phyloP scores from a whole-genome alignment of 2,329 filamentous ascomycete genomes.

The Penicillium nordicum region DNA sequence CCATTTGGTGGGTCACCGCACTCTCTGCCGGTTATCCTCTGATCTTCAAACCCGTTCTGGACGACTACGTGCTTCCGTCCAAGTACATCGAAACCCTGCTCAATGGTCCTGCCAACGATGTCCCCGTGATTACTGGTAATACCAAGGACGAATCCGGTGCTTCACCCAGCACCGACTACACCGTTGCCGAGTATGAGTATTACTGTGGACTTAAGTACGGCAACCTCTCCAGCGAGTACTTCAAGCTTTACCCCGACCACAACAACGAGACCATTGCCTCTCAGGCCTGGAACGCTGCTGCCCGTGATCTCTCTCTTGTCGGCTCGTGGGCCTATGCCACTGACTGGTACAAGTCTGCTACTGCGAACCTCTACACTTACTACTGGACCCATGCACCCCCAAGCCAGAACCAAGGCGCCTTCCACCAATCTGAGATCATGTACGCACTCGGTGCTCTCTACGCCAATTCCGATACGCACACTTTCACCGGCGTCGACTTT shows the following conservation, averaged over 20 bases:
- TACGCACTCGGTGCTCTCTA: slow-evolving; percentile 40
- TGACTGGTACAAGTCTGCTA: slow-evolving; percentile 27
- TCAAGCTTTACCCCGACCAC: slow-evolving; percentile 28
- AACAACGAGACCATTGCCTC: slow-evolving; percentile 21
- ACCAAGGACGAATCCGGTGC: slow-evolving; percentile 35
- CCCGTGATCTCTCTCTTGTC: slow-evolving; percentile 24
- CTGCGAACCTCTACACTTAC: slow-evolving; percentile 34
- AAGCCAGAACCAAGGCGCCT: slow-evolving; percentile 35
- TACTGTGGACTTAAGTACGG: slow-evolving; percentile 34
- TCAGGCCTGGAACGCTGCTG: slow-evolving; percentile 26
- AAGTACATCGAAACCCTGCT: slow-evolving; percentile 27
- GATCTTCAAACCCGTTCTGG: slow-evolving; percentile 30
- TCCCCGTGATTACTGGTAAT: slow-evolving; percentile 38
- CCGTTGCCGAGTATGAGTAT: slow-evolving; percentile 25
- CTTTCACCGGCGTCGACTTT: slow-evolving; percentile 27
- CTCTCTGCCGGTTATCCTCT: slow-evolving; percentile 27
- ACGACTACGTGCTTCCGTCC: slow-evolving; percentile 25
- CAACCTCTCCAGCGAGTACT: slow-evolving; percentile 15
- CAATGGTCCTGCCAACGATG: slow-evolving; percentile 32
- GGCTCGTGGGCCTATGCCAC: slow-evolving; percentile 29
- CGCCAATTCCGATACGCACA: slow-evolving; percentile 27
- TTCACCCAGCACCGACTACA: slow-evolving; percentile 20
- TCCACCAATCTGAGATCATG: slow-evolving; percentile 40
- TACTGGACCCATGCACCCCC: slow-evolving; percentile 39
- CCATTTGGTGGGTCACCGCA: slow-evolving; percentile 30